phyloP scores from a whole-genome alignment of 2,329 filamentous ascomycete species.

The Orbilia quercus region DNA sequence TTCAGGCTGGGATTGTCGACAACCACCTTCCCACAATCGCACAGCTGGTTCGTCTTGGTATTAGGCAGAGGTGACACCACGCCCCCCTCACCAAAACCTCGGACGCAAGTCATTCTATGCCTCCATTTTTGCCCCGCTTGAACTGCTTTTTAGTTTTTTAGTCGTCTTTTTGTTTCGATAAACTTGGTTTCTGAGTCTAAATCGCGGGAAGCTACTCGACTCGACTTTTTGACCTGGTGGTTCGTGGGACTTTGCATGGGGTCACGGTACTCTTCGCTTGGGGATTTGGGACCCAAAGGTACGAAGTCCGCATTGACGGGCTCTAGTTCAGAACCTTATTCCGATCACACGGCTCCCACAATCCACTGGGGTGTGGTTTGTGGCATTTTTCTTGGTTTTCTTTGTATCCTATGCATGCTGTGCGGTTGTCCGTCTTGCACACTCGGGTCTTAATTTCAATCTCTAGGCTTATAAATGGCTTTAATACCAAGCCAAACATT shows the following conservation, averaged over 20 bases:
- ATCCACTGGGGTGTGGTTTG: not conserved
- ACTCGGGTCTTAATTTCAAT: not conserved
- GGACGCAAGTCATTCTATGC: constrained; percentile 23
- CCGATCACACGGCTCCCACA: constrained; percentile 5
- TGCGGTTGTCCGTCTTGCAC: not conserved
- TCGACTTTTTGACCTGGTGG: not conserved
- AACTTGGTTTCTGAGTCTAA: constrained; percentile 17
- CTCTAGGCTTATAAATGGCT: not conserved
- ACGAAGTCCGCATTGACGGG: constrained; percentile 23
- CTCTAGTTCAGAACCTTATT: constrained; percentile 21
- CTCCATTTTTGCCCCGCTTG: constrained; percentile 24
- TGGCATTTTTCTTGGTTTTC: constrained; percentile 39
- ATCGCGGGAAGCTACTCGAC: constrained; percentile 25
- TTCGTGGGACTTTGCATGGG: constrained; percentile 9
- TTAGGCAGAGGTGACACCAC: constrained; percentile 39
- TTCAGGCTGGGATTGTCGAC: not conserved
- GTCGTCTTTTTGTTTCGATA: not conserved
- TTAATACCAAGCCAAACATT: not conserved
- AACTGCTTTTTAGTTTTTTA: not conserved
- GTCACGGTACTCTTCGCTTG: constrained; percentile 21
- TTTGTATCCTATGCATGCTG: constrained; percentile 28
- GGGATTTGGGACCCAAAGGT: not conserved
- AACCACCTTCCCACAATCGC: constrained; percentile 33
- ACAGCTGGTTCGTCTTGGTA: constrained; percentile 31
- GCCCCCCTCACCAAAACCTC: not conserved